A percentile compares a stretch with the other conserved stretches of the same genome.
Evolutionary conservation across 768 basidiomycete genomes (phyloP).

Genomic region (Russula dissimulans): DNA sequence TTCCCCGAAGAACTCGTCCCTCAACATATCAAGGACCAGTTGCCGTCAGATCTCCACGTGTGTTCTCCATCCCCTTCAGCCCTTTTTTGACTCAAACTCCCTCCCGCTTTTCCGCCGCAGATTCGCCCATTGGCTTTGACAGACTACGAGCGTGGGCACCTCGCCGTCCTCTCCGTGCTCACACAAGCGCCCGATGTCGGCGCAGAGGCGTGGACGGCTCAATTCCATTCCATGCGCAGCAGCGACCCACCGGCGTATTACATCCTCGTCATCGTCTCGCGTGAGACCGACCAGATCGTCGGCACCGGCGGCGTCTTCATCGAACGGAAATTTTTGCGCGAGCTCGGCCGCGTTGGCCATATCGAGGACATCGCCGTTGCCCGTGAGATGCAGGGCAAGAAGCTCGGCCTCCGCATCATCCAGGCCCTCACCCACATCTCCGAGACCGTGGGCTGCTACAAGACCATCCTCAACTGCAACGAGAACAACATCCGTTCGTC

Average conservation of each 20-base stretch:
- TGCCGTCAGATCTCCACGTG: constrained; percentile 64
- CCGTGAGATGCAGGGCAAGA: constrained; percentile 81
- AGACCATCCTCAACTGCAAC: constrained; percentile 95
- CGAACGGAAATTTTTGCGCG: constrained; percentile 91
- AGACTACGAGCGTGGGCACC: constrained; percentile 76
- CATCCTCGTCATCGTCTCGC: constrained; percentile 74
- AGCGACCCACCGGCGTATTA: constrained; percentile 58
- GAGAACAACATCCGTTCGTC: constrained; percentile 83
- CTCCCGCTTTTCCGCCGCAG: constrained; percentile 30
- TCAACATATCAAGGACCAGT: constrained; percentile 42
- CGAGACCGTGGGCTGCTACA: constrained; percentile 77
- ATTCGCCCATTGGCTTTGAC: constrained; percentile 83
- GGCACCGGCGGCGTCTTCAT: constrained; percentile 78
- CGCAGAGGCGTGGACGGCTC: constrained; percentile 55
- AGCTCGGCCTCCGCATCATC: constrained; percentile 82
- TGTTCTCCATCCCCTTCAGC: constrained; percentile 18
- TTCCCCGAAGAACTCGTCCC: constrained; percentile 71
- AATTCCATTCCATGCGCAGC: constrained; percentile 52
- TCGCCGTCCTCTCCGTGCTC: constrained; percentile 70
- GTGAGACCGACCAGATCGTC: constrained; percentile 66
- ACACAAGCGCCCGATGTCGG: constrained; percentile 62
- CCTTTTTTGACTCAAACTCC: neutral
- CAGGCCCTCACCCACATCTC: constrained; percentile 78
- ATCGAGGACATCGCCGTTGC: constrained; percentile 98
- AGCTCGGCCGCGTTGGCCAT: constrained; percentile 82